phyloP scores from a whole-genome alignment of 148 eudicot genomes.

The Rhododendron simsii region DNA sequence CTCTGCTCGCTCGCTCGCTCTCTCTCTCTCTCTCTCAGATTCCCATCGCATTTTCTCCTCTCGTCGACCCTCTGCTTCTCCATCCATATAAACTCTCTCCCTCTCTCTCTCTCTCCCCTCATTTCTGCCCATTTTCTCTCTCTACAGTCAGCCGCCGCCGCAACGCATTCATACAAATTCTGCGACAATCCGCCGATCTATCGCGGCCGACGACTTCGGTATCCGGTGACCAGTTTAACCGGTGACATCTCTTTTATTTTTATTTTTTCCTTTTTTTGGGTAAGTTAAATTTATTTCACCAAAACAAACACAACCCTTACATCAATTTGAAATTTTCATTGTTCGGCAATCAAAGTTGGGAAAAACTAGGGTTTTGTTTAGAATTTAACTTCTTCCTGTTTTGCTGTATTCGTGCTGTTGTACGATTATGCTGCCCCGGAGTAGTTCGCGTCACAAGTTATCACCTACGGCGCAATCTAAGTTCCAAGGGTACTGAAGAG shows the following conservation, averaged over 20 bases:
- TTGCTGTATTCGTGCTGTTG: not conserved
- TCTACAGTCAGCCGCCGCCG: too few species aligned
- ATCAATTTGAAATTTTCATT: not conserved
- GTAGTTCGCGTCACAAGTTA: not conserved
- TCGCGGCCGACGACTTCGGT: not conserved
- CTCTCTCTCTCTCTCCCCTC: constrained; percentile 7
- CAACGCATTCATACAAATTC: not conserved
- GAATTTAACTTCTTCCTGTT: not conserved
- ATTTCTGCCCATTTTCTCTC: not conserved
- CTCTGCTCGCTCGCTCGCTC: not conserved
- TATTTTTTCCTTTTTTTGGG: not conserved
- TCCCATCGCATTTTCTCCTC: not conserved
- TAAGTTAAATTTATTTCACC: not conserved
- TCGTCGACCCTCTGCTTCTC: not conserved
- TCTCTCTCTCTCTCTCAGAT: not conserved
- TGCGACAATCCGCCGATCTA: not conserved
- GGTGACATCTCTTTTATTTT: not conserved
- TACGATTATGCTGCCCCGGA: not conserved
- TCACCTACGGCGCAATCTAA: not conserved
- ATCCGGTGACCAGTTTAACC: not conserved
- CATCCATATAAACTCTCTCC: not conserved
- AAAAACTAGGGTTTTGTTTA: not conserved
- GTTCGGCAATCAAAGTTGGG: not conserved
- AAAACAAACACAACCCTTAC: not conserved
- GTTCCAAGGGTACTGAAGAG: not conserved